These are phyloP conservation scores for Kwoniella shandongensis DNA, from an alignment of 768 basidiomycete genomes.

Conservation along the genomic window DNA sequence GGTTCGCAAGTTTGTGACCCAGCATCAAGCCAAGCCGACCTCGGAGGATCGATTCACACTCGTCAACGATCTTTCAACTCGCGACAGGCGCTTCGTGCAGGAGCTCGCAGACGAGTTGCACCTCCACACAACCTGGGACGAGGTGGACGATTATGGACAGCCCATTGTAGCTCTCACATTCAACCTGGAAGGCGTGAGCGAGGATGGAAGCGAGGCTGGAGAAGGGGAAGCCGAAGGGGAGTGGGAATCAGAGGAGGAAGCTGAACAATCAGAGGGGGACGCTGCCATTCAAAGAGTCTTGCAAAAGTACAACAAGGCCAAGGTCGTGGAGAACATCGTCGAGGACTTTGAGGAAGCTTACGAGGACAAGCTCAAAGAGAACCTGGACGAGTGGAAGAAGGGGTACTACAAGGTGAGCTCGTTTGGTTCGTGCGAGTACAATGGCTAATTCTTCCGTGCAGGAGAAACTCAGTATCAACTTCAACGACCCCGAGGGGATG, in stretches of 20 bases:
- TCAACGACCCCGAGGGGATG: conserved; percentile 65
- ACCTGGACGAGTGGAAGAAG: conserved; percentile 91
- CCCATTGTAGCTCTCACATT: conserved; percentile 52
- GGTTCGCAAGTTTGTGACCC: conserved; percentile 70
- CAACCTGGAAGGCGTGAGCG: conserved; percentile 48
- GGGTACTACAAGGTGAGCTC: conserved; percentile 75
- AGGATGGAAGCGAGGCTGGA: conserved; percentile 30
- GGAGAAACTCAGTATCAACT: conserved; percentile 84
- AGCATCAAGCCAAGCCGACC: conserved; percentile 46
- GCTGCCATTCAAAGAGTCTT: conserved; percentile 77
- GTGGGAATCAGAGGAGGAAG: conserved; percentile 53
- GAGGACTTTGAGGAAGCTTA: conserved; percentile 72
- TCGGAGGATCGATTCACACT: conserved; percentile 60
- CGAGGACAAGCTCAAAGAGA: conserved; percentile 69
- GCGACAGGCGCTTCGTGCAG: conserved; percentile 76
- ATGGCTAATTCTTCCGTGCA: conserved; percentile 48
- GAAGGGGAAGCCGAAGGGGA: conserved; percentile 45
- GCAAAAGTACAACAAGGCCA: conserved; percentile 82
- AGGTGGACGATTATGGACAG: conserved; percentile 70
- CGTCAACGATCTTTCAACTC: conserved; percentile 74
- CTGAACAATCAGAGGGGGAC: conserved; percentile 68
- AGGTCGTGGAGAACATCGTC: conserved; percentile 65
- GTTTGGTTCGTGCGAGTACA: neutral
- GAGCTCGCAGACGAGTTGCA: conserved; percentile 75
- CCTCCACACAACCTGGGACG: conserved; percentile 84